These are phyloP conservation scores for Tausonia pullulans DNA, from an alignment of 1,284 basidiomycete genomes.

Conservation along the genomic window DNA sequence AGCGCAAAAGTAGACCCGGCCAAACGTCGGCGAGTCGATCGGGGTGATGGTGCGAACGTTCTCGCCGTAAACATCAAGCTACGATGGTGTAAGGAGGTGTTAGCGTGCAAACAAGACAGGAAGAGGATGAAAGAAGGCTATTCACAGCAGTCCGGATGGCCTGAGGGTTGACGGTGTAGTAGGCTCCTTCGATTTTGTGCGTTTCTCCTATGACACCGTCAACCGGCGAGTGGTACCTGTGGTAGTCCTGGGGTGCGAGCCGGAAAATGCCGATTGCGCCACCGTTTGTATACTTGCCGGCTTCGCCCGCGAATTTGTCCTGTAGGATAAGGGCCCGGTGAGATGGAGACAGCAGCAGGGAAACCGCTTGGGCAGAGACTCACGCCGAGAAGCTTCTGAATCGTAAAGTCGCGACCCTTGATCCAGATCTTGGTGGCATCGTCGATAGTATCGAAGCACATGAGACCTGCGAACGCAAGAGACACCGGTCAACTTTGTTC, in stretches of 20 bases:
- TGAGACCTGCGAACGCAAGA: slow-evolving; percentile 39
- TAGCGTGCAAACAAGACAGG: background rate
- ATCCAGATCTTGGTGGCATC: slow-evolving; percentile 91
- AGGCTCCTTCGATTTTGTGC: slow-evolving; percentile 28
- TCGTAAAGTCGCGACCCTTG: slow-evolving; percentile 80
- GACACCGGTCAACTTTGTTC: too few species aligned
- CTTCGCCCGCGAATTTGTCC: too few species aligned
- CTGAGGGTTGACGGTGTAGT: slow-evolving; percentile 69
- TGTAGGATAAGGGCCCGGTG: too few species aligned
- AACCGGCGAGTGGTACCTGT: slow-evolving; percentile 82
- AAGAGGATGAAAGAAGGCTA: slow-evolving; percentile 6
- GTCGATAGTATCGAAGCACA: slow-evolving; percentile 74
- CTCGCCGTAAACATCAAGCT: slow-evolving; percentile 85
- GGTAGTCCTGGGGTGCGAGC: slow-evolving; percentile 54
- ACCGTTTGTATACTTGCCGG: too few species aligned
- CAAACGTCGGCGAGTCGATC: slow-evolving; percentile 75
- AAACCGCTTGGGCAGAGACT: too few species aligned
- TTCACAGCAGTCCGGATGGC: slow-evolving; percentile 32
- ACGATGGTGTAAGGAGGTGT: slow-evolving; percentile 10
- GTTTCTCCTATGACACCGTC: slow-evolving; percentile 45
- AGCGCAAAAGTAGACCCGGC: slow-evolving; percentile 77
- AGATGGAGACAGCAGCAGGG: too few species aligned
- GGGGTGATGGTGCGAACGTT: slow-evolving; percentile 82
- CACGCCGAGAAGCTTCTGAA: slow-evolving; percentile 68
- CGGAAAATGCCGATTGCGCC: slow-evolving; percentile 54